Conservation (phyloP, 2,329 filamentous ascomycete species). For the Scedosporium dehoogii region DNA sequence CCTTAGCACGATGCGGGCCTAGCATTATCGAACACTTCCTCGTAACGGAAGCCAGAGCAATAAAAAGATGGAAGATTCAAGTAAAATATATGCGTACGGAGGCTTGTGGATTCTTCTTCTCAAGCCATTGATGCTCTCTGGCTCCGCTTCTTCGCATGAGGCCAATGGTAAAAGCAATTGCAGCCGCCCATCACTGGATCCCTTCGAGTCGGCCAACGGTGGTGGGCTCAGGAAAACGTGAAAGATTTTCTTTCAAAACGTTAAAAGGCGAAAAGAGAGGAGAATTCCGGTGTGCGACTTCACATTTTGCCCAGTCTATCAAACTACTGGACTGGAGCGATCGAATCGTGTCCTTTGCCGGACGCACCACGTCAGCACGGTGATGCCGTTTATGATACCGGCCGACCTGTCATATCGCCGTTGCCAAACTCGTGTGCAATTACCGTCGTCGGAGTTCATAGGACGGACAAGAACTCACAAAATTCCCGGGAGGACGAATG, state of each 20-base stretch:
- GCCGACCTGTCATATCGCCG: neutral
- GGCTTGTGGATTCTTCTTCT: neutral
- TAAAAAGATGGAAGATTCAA: too few species aligned
- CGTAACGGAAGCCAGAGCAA: too few species aligned
- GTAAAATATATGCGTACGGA: too few species aligned
- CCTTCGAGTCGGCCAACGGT: neutral
- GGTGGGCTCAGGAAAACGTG: neutral
- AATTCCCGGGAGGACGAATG: neutral
- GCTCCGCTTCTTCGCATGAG: neutral
- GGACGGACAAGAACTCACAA: neutral
- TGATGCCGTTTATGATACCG: neutral
- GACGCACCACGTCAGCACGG: neutral
- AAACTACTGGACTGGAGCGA: too few species aligned
- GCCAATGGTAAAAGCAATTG: neutral
- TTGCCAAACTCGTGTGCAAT: neutral
- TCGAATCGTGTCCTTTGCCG: neutral
- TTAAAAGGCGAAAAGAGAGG: neutral
- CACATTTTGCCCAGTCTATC: too few species aligned
- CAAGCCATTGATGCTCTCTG: neutral
- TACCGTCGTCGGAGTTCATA: neutral
- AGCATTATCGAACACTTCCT: too few species aligned
- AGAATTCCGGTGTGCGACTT: too few species aligned
- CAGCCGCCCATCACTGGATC: neutral
- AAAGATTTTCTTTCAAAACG: neutral
- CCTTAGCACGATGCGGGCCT: too few species aligned